Base-by-base conservation (phyloP, 1,284 basidiomycete species). In the Amylostereum areolatum region DNA sequence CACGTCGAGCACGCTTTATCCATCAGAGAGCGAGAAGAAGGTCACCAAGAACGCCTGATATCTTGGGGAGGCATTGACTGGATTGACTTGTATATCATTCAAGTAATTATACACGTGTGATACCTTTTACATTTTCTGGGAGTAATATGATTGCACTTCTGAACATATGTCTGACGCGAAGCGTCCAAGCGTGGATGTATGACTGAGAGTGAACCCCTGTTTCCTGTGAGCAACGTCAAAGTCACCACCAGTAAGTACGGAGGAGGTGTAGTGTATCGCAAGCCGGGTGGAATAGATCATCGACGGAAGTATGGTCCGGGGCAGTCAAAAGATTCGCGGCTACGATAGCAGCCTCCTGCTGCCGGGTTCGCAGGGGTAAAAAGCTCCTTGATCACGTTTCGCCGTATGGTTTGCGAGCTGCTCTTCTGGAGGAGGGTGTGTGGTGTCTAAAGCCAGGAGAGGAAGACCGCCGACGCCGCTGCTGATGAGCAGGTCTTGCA, bases 401-500 rank as follows among this genome's bases (percentile, higher is more conserved):
- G 62, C 61, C 34, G 65, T 67, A 45, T 72, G 68, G 1, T 59
- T 59, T 29, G 70, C 57, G 29, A 73, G 59, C 49, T 68, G 64
- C 43, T 71, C 66, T 53, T 60, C 61, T 24, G 55, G 59, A 45
- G 51, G 57, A 51, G 65, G 56, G 55, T 50, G 56, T 27, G 61
- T 66, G 9, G 34, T 34, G 24, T 46, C 52, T 32, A 36, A 39
- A 2, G 59, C 46, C 0, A 72, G 52, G 4, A 76, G 55, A 3
- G 76, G 76, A 18, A 81, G 65, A 1, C 73, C 75, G 1, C 78
- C 78, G 25, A 80, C 71, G 33, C 78, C 81, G 2, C 73, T 73
- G 41, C 73, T 69, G 0, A 69, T 66, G 51, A 81, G 66, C 29
- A 71, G 52, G 10, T 78, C 73, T n/a, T 66, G 61, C 30, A 81